A percentile compares a stretch with the other conserved stretches of the same genome.
phyloP scores from a whole-genome alignment of 306 rosid species.

The Trichosanthes truncata region DNA sequence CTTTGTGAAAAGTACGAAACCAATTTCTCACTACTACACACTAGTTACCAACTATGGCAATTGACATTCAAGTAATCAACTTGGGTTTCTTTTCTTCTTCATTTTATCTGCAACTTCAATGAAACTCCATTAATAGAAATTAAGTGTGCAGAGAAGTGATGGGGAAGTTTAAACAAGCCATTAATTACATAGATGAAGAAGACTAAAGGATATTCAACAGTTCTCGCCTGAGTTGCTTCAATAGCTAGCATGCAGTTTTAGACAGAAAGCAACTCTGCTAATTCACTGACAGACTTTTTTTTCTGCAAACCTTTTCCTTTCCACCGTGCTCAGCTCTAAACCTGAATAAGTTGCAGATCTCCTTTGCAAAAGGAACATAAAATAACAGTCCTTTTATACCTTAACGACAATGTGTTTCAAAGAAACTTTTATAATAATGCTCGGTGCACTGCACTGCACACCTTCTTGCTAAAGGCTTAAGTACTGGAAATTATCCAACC shows the following conservation, averaged over 20 bases:
- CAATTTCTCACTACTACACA: background rate
- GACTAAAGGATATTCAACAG: too few species aligned
- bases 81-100: background rate
- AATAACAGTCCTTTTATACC: background rate
- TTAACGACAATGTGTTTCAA: constrained; percentile 1
- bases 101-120: background rate
- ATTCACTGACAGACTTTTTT: background rate
- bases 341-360: background rate
- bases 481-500: background rate
- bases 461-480: background rate
- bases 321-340: background rate
- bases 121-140: background rate
- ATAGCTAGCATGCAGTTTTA: background rate
- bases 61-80: background rate
- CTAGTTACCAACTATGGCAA: background rate
- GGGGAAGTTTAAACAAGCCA: background rate
- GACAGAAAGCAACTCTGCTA: background rate
- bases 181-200: background rate
- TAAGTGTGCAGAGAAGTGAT: background rate
- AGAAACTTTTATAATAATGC: too few species aligned
- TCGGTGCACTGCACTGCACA: background rate
- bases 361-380: constrained; percentile 8
- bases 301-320: constrained; percentile 2
- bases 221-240: background rate
- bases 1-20: background rate